Base-by-base conservation (phyloP, 768 basidiomycete species). In the Boletus pseudo-olivaceus region DNA sequence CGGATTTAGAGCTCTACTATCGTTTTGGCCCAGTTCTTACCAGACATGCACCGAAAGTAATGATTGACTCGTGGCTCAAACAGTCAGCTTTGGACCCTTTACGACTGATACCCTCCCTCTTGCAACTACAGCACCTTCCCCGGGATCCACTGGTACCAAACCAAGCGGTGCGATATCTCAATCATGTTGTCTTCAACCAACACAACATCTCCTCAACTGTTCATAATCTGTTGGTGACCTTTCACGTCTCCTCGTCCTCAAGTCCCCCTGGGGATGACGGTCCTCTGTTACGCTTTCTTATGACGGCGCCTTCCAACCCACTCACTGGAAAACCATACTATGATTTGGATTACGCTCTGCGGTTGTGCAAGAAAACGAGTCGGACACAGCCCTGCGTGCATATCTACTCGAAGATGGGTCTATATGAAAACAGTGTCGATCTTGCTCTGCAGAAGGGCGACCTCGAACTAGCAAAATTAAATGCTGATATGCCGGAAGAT, bases 401-500 rank as follows among this genome's bases (percentile, higher is more conserved):
- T 62, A 94, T 99, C 46, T 99, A 98, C 72, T 89, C 93, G 8
- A 92, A 96, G 74, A 94, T 99, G 93, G 95, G 93, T 4, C 76
- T 98, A 40, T 98, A 88, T 78, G 97, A 98, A 75, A 93, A 91
- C 61, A 92, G 90, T 56, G 96, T 99, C 37, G 95, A 98, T 69
- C 77, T 98, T 42, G 96, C 97, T 1, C 74, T 99, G 47, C 85
- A 91, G 68, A 93, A 93, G 67, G 96, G 94, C 7, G 97, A 99
- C 66, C 68, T 99, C 52, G 97, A 98, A 58, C 75, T 98, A 26
- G 97, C 97, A 8, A 97, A 92, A 74, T 82, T 88, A 60, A 95
- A 97, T 62, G 97, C 97, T 4, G 93, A 99, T 67, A 88, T 88
- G 80, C 93, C 93, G 8, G 92, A 91, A 61, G 93, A 93, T 55